A percentile compares a stretch with the other conserved stretches of the same genome.
Evolutionary conservation across 1,139 yeast genomes (phyloP).

Genomic region (Saccharomycopsis hybrid): DNA sequence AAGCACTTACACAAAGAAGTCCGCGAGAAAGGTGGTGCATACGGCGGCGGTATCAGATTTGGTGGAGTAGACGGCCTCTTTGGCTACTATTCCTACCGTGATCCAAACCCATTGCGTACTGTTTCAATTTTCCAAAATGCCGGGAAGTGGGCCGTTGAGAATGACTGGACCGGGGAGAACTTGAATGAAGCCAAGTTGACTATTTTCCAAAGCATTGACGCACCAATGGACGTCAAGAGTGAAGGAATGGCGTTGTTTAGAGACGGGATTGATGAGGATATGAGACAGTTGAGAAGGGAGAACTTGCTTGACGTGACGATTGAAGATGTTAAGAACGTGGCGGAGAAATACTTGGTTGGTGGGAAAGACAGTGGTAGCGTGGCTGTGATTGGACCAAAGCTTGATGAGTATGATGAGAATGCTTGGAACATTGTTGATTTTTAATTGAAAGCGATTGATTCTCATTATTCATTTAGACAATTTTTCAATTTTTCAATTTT

Average conservation of each 20-base stretch:
- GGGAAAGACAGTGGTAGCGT: slow-evolving; percentile 28
- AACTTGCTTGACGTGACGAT: slow-evolving; percentile 57
- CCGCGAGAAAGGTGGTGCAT: slow-evolving; percentile 95
- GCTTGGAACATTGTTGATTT: slow-evolving; percentile 34
- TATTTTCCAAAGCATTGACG: slow-evolving; percentile 85
- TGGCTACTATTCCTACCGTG: slow-evolving; percentile 85
- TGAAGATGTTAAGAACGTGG: slow-evolving; percentile 58
- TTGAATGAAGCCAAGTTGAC: slow-evolving; percentile 85
- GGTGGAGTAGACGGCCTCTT: slow-evolving; percentile 78
- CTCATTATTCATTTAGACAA: background rate
- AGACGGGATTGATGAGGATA: slow-evolving; percentile 68
- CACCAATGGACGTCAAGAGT: slow-evolving; percentile 74
- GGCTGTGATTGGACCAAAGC: slow-evolving; percentile 50
- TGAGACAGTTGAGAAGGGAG: slow-evolving; percentile 77
- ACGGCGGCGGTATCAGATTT: slow-evolving; percentile 90
- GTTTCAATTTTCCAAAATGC: slow-evolving; percentile 55
- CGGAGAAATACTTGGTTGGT: slow-evolving; percentile 49
- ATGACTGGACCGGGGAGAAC: slow-evolving; percentile 50
- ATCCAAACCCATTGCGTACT: slow-evolving; percentile 78
- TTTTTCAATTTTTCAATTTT: background rate
- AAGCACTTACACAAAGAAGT: slow-evolving; percentile 83
- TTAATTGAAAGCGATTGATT: background rate
- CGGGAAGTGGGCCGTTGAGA: slow-evolving; percentile 48
- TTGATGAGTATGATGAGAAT: slow-evolving; percentile 29
- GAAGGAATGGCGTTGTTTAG: slow-evolving; percentile 68